phyloP scores from a whole-genome alignment of 2,329 filamentous ascomycete genomes.

The Arthrobotrys pseudoclavata region DNA sequence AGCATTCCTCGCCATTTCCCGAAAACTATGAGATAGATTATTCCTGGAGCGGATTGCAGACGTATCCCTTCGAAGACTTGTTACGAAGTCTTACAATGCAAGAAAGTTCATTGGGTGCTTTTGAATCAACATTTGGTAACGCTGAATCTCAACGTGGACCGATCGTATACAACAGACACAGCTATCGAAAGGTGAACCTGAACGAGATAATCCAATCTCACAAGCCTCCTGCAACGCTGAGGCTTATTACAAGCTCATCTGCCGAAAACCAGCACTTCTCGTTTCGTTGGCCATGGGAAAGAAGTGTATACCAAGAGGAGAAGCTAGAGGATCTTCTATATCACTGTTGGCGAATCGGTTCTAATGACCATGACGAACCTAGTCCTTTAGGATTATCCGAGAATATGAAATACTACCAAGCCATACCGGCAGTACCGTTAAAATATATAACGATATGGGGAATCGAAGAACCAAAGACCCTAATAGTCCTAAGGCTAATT shows the following conservation, averaged over 20 bases:
- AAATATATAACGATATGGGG: conserved; percentile 11
- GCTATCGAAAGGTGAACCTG: conserved; percentile 1
- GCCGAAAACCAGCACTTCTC: neutral
- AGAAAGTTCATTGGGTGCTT: neutral
- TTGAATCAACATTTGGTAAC: neutral
- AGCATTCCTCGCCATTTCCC: neutral
- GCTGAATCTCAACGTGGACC: neutral
- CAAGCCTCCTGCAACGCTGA: neutral
- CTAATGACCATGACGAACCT: neutral
- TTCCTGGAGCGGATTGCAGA: neutral
- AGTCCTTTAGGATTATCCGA: neutral
- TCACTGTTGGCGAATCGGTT: neutral
- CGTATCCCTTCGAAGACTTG: neutral
- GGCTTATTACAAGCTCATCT: neutral
- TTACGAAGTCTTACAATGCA: neutral
- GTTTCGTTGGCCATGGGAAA: neutral
- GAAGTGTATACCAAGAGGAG: neutral
- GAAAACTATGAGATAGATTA: neutral
- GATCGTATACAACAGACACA: neutral
- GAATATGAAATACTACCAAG: neutral
- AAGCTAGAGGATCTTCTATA: neutral
- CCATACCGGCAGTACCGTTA: neutral
- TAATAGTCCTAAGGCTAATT: neutral
- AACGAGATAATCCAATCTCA: neutral
- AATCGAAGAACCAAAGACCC: neutral